Conservation (phyloP, 2,329 filamentous ascomycete species). For the Blastomyces percursus region DNA sequence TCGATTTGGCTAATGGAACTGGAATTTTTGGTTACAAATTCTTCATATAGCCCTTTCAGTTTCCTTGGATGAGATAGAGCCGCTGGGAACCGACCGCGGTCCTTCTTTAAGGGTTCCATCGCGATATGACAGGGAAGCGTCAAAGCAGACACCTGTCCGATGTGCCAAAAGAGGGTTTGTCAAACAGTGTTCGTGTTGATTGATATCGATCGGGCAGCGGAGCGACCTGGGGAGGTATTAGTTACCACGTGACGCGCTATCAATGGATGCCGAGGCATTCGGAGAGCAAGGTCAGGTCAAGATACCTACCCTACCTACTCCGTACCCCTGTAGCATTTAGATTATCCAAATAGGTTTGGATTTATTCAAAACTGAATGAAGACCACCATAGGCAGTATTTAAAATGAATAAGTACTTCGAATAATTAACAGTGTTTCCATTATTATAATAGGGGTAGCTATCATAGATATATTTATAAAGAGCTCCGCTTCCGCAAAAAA, state of each 20-base stretch:
- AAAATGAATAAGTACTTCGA: slow-evolving; percentile 3
- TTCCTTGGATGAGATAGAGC: slow-evolving; percentile 29
- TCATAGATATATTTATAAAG: not conserved
- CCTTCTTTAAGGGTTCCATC: slow-evolving; percentile 26
- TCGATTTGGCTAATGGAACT: slow-evolving; percentile 92
- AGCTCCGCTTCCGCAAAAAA: not conserved
- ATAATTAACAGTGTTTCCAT: not conserved
- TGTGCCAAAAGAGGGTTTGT: not conserved
- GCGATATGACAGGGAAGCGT: slow-evolving; percentile 6
- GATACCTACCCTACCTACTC: too few relatives aligned
- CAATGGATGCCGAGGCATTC: not conserved
- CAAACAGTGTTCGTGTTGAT: not conserved
- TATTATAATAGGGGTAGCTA: not conserved
- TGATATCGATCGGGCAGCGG: not conserved
- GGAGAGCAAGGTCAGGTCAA: too few relatives aligned
- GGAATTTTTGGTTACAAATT: slow-evolving; percentile 91
- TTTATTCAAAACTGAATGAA: not conserved
- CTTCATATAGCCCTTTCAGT: slow-evolving; percentile 36
- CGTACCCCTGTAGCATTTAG: too few relatives aligned
- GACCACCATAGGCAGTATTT: not conserved
- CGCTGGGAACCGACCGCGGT: slow-evolving; percentile 21
- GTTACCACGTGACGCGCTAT: not conserved
- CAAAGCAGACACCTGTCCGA: not conserved
- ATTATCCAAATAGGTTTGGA: too few relatives aligned
- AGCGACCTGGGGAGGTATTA: not conserved